Evolutionary conservation across 129 eudicot species (phyloP).

Genomic region (Solidago caesia): DNA sequence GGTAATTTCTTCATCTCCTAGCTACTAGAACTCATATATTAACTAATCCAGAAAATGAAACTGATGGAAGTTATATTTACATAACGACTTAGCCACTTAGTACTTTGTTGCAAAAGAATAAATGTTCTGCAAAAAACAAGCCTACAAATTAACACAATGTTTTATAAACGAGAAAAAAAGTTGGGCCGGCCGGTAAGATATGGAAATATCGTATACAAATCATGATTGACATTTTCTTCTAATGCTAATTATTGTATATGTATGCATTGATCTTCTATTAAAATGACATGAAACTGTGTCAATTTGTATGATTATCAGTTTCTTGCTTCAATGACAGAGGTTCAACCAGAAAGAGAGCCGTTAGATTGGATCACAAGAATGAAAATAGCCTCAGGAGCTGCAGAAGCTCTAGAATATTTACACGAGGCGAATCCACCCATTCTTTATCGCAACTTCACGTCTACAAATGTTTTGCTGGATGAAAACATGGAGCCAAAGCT

Average conservation of each 20-base stretch:
- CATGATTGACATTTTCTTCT: too few relatives aligned
- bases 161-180: too few relatives aligned
- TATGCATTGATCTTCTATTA: background rate
- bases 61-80: background rate
- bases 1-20: constrained; percentile 40
- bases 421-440: constrained; percentile 67
- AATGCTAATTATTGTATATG: too few relatives aligned
- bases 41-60: background rate
- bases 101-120: too few relatives aligned
- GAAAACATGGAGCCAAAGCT: constrained; percentile 59
- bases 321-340: constrained; percentile 37
- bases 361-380: constrained; percentile 68
- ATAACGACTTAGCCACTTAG: too few relatives aligned
- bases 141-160: too few relatives aligned
- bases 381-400: constrained; percentile 70
- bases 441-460: constrained; percentile 56
- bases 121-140: too few relatives aligned
- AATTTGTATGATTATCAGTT: constrained; percentile 13
- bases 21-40: background rate
- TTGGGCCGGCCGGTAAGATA: too few relatives aligned
- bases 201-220: too few relatives aligned
- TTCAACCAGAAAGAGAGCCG: constrained; percentile 38
- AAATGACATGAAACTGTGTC: background rate
- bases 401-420: constrained; percentile 68
- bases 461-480: constrained; percentile 54